Conservation (phyloP, 2,329 filamentous ascomycete species). For the Fusarium lateritium region DNA sequence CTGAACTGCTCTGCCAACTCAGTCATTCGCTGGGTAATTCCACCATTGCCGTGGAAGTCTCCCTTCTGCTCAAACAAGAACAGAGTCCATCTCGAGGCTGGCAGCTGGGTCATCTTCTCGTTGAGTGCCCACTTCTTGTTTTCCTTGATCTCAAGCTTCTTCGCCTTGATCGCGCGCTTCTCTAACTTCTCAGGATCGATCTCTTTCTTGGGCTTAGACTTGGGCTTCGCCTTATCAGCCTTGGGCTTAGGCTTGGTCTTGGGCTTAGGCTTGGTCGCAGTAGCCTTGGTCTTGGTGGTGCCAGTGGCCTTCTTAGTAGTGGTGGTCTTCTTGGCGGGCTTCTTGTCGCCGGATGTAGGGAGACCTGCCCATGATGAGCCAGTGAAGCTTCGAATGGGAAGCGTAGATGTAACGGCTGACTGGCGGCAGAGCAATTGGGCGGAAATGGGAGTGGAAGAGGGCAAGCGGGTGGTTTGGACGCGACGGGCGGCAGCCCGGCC, state of each 20-base stretch:
- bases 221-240: conserved; percentile 49
- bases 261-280: conserved; percentile 49
- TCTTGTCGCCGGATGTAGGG: conserved; percentile 43
- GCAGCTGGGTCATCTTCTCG: conserved; percentile 55
- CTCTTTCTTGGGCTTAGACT: conserved; percentile 52
- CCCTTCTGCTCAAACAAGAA: conserved; percentile 55
- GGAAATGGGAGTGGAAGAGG: conserved; percentile 44
- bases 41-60: conserved; percentile 7
- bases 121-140: conserved; percentile 61
- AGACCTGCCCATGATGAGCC: conserved; percentile 50
- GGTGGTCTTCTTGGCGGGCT: conserved; percentile 39
- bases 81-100: conserved; percentile 56
- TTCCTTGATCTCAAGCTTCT: conserved; percentile 51
- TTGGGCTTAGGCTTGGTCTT: conserved; percentile 49
- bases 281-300: conserved; percentile 43
- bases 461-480: conserved; percentile 45
- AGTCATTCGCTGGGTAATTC: conserved; percentile 45
- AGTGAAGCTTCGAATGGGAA: conserved; percentile 52
- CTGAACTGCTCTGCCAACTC: conserved; percentile 56
- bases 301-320: conserved; percentile 40
- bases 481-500: conserved; percentile 58
- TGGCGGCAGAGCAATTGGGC: conserved; percentile 44
- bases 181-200: conserved; percentile 55
- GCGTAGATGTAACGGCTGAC: conserved; percentile 32
- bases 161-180: conserved; percentile 51